phyloP scores from a whole-genome alignment of 1,284 basidiomycete species.

The Puccinia coronata region DNA sequence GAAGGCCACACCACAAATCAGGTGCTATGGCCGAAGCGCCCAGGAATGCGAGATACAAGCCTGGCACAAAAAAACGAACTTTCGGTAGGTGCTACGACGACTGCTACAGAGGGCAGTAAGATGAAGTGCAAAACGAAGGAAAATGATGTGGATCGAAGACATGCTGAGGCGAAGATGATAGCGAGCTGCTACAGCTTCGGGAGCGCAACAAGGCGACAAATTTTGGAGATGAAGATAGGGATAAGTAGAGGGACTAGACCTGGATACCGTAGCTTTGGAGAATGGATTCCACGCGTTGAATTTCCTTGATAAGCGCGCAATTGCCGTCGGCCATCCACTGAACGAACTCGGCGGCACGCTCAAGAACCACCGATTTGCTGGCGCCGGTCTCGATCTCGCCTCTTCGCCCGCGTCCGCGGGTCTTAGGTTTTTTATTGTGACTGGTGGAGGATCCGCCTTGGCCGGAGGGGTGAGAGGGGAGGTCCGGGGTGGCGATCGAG shows the following conservation, averaged over 20 bases:
- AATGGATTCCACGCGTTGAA: constrained; percentile 23
- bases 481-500: constrained; percentile 29
- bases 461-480: neutral
- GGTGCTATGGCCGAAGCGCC: too few relatives aligned
- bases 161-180: too few relatives aligned
- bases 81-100: too few relatives aligned
- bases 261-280: constrained; percentile 17
- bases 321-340: constrained; percentile 65
- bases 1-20: too few relatives aligned
- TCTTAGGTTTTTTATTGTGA: constrained; percentile 15
- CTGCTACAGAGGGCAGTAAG: too few relatives aligned
- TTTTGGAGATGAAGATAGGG: too few relatives aligned
- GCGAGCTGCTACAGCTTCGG: too few relatives aligned
- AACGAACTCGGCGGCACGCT: constrained; percentile 75
- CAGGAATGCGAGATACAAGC: too few relatives aligned
- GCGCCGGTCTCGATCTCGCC: constrained; percentile 44
- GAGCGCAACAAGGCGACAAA: too few relatives aligned
- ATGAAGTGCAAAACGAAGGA: too few relatives aligned
- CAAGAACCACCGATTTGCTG: constrained; percentile 74
- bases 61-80: too few relatives aligned
- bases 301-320: constrained; percentile 26
- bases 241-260: constrained; percentile 9
- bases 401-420: constrained; percentile 35
- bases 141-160: too few relatives aligned
- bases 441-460: neutral